Evolutionary conservation across 176 grass and related monocot genomes (phyloP).

Genomic region (Typha latifolia): DNA sequence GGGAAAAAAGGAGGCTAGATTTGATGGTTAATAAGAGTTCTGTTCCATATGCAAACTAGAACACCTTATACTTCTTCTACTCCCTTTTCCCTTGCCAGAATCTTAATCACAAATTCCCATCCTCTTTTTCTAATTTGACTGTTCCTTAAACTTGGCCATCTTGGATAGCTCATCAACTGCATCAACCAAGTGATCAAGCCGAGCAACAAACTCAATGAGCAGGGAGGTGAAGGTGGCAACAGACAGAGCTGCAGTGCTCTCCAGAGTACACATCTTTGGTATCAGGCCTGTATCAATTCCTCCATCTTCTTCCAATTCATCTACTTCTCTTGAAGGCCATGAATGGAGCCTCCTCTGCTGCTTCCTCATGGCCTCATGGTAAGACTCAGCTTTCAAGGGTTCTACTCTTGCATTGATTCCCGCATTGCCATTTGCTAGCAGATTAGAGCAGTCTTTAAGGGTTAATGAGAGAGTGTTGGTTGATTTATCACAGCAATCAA

Average conservation of each 20-base stretch:
- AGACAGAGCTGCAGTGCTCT: conserved; percentile 33
- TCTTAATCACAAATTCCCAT: not conserved
- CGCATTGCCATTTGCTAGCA: too few relatives aligned
- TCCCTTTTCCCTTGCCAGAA: too few relatives aligned
- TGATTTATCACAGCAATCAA: not conserved
- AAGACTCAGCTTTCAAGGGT: conserved; percentile 2
- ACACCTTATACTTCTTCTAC: too few relatives aligned
- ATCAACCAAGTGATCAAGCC: conserved; percentile 49
- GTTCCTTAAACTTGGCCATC: conserved; percentile 33
- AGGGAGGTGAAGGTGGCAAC: conserved; percentile 34
- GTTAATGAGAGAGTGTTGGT: not conserved
- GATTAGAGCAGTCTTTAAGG: too few relatives aligned
- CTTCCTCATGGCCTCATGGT: conserved; percentile 6
- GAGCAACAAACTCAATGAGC: conserved; percentile 44
- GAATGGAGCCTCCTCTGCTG: conserved; percentile 21
- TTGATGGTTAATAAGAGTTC: too few relatives aligned
- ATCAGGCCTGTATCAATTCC: not conserved
- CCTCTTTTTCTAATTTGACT: not conserved
- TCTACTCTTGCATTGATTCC: too few relatives aligned
- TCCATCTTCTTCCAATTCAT: conserved; percentile 21
- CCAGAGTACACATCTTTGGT: conserved; percentile 15
- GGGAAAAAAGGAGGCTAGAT: too few relatives aligned
- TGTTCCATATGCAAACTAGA: too few relatives aligned
- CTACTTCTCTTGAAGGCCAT: conserved; percentile 38
- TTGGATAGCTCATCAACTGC: conserved; percentile 32